Evolutionary conservation across 768 basidiomycete species (phyloP), one percentile per base, ranked within the genome.

Genomic region (Inosperma sp.): DNA sequence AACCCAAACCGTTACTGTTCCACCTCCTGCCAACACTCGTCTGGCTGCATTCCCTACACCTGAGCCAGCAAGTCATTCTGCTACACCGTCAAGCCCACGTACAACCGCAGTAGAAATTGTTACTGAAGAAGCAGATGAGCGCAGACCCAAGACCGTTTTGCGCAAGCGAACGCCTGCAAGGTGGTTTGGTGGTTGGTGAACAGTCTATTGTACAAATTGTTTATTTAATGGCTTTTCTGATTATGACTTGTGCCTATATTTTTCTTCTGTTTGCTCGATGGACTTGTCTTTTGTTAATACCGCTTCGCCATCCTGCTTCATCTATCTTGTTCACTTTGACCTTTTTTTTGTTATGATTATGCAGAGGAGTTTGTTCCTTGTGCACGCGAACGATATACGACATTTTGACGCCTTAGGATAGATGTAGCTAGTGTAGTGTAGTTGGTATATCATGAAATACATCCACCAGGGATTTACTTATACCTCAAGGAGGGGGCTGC

Each of bases 21-120:
- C 86, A 39, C 79, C 86, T 22, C 88, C 88, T 55, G 83, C 87
- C 61, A 86, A 81, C 63, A 89, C 87, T 44, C 86, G 87, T 55
- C 77, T 79, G 59, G 88, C 82, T 52, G 81, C 85, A 23, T 77
- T 78, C 58, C 88, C 88, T 17, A 78, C 80, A 23, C 88, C 88
- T 5, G 81, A 85, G 61, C 77, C 76, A 6, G 73, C 74, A 23
- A 79, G 78, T 17, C 69, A 78, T n/a, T 72, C 77, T 8, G 74
- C 79, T 29, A 77, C 78, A 6, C 74, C 81, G n/a, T 73, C 75
- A 5, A 82, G 81, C 62, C 87, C 86, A 14, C 80, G 80, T 54
- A 91, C 88, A 21, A 90, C 88, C 12, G 79, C 84, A 10, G 72
- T 90, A 21, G 85, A 81, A 56, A 73, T 85, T 34, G 60, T 82